These are phyloP conservation scores for Juncus inflexus DNA, from an alignment of 176 grass and related monocot species.

Conservation along the genomic window DNA sequence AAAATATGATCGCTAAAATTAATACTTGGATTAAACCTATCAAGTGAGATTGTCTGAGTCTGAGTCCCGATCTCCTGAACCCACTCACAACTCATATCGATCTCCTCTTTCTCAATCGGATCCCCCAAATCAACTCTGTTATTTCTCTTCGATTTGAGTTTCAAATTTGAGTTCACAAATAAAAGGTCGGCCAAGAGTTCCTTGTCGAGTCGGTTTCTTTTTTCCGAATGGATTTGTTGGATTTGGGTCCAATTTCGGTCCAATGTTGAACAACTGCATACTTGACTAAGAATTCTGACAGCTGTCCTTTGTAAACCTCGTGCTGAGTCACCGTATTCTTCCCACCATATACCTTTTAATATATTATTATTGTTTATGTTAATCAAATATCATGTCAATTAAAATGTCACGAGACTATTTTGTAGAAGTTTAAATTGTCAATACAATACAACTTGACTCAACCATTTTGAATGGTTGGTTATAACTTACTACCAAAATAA, in stretches of 20 bases:
- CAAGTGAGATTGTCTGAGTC: slow-evolving; percentile 74
- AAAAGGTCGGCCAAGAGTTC: slow-evolving; percentile 66
- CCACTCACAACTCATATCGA: slow-evolving; percentile 88
- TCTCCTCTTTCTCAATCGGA: slow-evolving; percentile 49
- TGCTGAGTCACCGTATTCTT: slow-evolving; percentile 85
- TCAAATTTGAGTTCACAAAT: slow-evolving; percentile 86
- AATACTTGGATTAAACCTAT: slow-evolving; percentile 60
- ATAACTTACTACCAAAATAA: too few species aligned
- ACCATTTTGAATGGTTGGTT: too few species aligned
- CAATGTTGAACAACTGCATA: slow-evolving; percentile 73
- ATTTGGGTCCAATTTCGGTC: slow-evolving; percentile 73
- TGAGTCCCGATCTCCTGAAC: slow-evolving; percentile 74
- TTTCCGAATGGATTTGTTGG: slow-evolving; percentile 71
- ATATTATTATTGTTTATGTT: not conserved
- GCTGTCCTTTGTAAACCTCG: slow-evolving; percentile 65
- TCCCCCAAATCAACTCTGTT: slow-evolving; percentile 30
- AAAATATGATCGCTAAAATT: slow-evolving; percentile 83
- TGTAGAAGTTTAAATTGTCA: too few species aligned
- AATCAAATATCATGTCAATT: too few species aligned
- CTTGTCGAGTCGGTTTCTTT: slow-evolving; percentile 74
- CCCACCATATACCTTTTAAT: slow-evolving; percentile 84
- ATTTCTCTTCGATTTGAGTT: slow-evolving; percentile 54
- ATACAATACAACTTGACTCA: too few species aligned
- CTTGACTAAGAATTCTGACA: slow-evolving; percentile 86
- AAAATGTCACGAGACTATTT: too few species aligned